phyloP scores from a whole-genome alignment of 192 early-diverging fungal genomes.

The Coemansia guatemalensis region DNA sequence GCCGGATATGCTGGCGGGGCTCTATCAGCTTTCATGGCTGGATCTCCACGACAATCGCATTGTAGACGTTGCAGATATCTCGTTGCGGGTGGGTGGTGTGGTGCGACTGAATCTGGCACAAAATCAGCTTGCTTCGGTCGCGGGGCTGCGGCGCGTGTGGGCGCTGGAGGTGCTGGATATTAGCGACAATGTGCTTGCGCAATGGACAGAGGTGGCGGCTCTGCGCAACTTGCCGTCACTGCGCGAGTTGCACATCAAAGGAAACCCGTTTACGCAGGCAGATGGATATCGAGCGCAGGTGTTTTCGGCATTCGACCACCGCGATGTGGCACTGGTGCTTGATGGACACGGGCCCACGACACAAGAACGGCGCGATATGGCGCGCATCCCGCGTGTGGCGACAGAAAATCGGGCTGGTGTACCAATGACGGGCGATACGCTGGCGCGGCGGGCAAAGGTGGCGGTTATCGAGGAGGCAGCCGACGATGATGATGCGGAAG shows the following conservation, averaged over 20 bases:
- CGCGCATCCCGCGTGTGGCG: constrained; percentile 44
- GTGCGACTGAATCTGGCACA: constrained; percentile 29
- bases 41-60: constrained; percentile 40
- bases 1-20: constrained; percentile 24
- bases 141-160: constrained; percentile 44
- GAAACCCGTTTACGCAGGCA: constrained; percentile 36
- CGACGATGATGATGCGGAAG: constrained; percentile 6
- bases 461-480: constrained; percentile 49
- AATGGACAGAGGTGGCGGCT: constrained; percentile 22
- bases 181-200: constrained; percentile 25
- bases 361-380: constrained; percentile 45
- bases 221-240: constrained; percentile 49
- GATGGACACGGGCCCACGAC: constrained; percentile 32
- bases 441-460: constrained; percentile 40
- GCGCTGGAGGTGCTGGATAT: constrained; percentile 42
- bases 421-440: constrained; percentile 2
- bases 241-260: constrained; percentile 20
- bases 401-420: constrained; percentile 23
- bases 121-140: constrained; percentile 25
- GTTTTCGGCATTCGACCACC: constrained; percentile 50
- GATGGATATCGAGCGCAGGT: constrained; percentile 27
- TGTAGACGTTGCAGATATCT: constrained; percentile 26
- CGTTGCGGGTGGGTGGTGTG: constrained; percentile 33
- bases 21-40: constrained; percentile 40
- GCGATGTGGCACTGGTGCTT: constrained; percentile 37